Evolutionary conservation across 345 rosid species (phyloP), one percentile per base, ranked within the genome.

Genomic region (Streptanthus diversifolius): DNA sequence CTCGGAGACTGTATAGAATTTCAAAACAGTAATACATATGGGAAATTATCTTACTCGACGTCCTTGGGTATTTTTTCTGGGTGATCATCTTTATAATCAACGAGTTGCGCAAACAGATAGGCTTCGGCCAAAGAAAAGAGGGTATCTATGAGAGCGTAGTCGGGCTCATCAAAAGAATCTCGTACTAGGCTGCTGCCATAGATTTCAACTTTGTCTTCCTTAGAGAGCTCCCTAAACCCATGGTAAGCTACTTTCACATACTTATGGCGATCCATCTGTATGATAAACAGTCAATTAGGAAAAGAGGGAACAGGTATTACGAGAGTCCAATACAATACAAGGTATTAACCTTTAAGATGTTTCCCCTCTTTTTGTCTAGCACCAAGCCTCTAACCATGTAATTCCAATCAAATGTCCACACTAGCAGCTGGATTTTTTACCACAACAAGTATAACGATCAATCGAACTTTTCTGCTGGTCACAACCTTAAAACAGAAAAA

Each of bases 331-430:
- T 53, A 18, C 12, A 4, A 59, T 43, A 61, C 30, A 24, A 49
- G 36, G 17, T 3, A 40, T 33, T 56, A 40, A 87, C 99, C 96
- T 95, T 95, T 79, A 95, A 82, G 79, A 95, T 95, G 80, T 95
- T 95, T 81, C 99, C 99, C 68, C 92, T 86, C 86, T 84, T 91
- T 86, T 90, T 95, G 77, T 95, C 99, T 29, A 95, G 87, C 72
- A 95, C 98, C 86, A 95, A 73, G 32, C 99, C 99, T 79, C 99
- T 83, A 44, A 95, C 97, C 99, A 95, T 95, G 80, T 95, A 90
- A 15, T 81, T 88, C 93, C 95, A 88, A 73, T 91, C 96, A 83
- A 95, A 95, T 39, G 83, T 81, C 99, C 96, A 91, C 25, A 63
- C 80, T 24, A 95, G 79, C 77, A 95, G 75, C 99, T 95, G 84